Conservation (phyloP, 352 stramenopile species). For the Paralagenidium karlingii region DNA sequence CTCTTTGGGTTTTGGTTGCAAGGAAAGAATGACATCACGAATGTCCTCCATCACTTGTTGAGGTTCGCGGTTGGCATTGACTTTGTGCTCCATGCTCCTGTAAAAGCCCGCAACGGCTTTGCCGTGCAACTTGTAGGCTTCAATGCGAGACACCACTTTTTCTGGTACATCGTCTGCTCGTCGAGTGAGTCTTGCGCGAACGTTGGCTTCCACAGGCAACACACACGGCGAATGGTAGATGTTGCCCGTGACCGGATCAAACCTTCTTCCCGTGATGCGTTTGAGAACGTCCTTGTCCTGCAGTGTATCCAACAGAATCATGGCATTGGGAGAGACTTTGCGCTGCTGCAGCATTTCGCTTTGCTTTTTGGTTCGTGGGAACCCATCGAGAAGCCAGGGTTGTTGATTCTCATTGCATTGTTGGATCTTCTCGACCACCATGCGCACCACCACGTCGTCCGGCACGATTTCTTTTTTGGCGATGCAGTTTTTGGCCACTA, state of each 20-base stretch:
- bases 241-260: conserved; percentile 35
- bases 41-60: conserved; percentile 26
- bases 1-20: too few relatives aligned
- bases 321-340: conserved; percentile 30
- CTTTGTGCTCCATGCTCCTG: conserved; percentile 16
- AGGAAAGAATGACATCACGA: conserved; percentile 4
- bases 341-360: conserved; percentile 24
- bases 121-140: conserved; percentile 48
- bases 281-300: conserved; percentile 23
- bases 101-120: conserved; percentile 39
- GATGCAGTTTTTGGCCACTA: conserved; percentile 56
- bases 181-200: conserved; percentile 40
- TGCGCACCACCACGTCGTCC: conserved; percentile 61
- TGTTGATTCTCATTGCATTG: conserved; percentile 14
- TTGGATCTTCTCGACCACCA: conserved; percentile 48
- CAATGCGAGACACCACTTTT: conserved; percentile 39
- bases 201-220: conserved; percentile 19
- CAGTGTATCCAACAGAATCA: conserved; percentile 49
- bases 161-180: conserved; percentile 41
- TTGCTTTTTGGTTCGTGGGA: conserved; percentile 53
- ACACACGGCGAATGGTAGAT: conserved; percentile 46
- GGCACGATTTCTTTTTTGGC: conserved; percentile 43
- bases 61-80: conserved; percentile 23
- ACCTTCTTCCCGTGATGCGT: conserved; percentile 38
- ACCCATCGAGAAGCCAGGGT: conserved; percentile 57